phyloP scores from a whole-genome alignment of 2,329 filamentous ascomycete species.

The Sporothrix phasma region DNA sequence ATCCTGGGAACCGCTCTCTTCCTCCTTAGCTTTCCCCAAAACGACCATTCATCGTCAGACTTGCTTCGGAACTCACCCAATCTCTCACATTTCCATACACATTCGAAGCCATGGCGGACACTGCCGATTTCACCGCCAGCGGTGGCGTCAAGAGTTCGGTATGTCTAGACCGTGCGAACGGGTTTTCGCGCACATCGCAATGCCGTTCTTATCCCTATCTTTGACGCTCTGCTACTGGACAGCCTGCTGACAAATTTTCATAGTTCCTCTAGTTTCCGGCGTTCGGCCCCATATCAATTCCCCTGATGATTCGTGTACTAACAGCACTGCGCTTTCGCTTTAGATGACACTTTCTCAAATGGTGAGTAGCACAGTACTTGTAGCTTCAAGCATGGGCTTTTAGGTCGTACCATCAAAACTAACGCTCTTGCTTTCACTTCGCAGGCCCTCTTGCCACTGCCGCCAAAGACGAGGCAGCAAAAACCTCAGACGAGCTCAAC shows the following conservation, averaged over 20 bases:
- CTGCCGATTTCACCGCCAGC: constrained; percentile 34
- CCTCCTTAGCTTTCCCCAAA: background rate
- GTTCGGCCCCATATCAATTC: background rate
- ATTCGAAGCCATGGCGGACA: constrained; percentile 33
- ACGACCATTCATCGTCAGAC: background rate
- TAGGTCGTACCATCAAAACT: background rate
- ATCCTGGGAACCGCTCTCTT: constrained; percentile 7
- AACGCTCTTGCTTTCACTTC: background rate
- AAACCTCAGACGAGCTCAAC: constrained; percentile 46
- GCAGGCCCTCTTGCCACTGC: constrained; percentile 51
- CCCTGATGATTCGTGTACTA: background rate
- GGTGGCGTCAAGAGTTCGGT: constrained; percentile 44
- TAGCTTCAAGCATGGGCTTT: background rate
- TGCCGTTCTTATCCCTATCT: background rate
- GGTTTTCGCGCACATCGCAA: background rate
- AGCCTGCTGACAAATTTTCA: background rate
- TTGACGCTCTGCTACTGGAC: background rate
- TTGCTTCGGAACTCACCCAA: background rate
- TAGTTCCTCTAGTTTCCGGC: background rate
- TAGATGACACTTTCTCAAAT: background rate
- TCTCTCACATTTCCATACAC: background rate
- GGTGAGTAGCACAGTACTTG: background rate
- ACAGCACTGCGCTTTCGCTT: background rate
- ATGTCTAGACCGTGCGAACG: constrained; percentile 20
- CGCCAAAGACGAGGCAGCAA: constrained; percentile 45